Conservation (phyloP, 306 rosid genomes). For the Hylodesmum podocarpum region DNA sequence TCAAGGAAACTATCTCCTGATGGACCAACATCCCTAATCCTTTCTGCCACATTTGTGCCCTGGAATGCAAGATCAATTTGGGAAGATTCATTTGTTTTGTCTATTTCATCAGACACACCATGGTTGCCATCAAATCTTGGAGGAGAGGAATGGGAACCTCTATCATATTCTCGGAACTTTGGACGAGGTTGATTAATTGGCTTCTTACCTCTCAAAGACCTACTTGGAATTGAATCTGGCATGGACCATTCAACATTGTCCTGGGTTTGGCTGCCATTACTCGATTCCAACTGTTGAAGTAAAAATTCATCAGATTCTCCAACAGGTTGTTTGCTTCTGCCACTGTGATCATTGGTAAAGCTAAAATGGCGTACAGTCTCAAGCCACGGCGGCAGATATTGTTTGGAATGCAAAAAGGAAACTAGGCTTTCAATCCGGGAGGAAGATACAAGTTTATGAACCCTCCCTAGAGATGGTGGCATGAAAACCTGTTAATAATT, state of each 20-base stretch:
- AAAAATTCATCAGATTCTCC: constrained; percentile 33
- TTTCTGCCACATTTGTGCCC: constrained; percentile 25
- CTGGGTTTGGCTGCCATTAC: neutral
- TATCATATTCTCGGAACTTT: neutral
- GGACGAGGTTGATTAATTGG: constrained; percentile 22
- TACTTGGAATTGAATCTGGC: constrained; percentile 41
- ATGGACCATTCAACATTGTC: neutral
- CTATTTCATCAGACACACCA: neutral
- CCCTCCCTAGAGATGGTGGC: constrained; percentile 26
- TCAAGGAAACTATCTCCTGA: constrained; percentile 69
- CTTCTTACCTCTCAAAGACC: constrained; percentile 42
- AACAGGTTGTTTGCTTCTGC: neutral
- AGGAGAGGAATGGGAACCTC: constrained; percentile 25
- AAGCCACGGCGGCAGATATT: constrained; percentile 24
- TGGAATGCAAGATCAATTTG: constrained; percentile 31
- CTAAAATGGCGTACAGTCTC: constrained; percentile 40
- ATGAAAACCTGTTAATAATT: constrained; percentile 40
- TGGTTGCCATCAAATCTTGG: constrained; percentile 36
- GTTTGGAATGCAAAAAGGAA: constrained; percentile 26
- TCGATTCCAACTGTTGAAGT: neutral
- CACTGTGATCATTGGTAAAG: constrained; percentile 29
- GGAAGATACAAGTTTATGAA: constrained; percentile 32
- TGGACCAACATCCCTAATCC: constrained; percentile 16
- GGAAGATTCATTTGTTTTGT: constrained; percentile 16
- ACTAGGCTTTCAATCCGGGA: constrained; percentile 30